A percentile compares a stretch with the other conserved stretches of the same genome.
These are phyloP conservation scores for Aspergillus glaucus DNA, from an alignment of 2,329 filamentous ascomycete species.

Conservation along the genomic window DNA sequence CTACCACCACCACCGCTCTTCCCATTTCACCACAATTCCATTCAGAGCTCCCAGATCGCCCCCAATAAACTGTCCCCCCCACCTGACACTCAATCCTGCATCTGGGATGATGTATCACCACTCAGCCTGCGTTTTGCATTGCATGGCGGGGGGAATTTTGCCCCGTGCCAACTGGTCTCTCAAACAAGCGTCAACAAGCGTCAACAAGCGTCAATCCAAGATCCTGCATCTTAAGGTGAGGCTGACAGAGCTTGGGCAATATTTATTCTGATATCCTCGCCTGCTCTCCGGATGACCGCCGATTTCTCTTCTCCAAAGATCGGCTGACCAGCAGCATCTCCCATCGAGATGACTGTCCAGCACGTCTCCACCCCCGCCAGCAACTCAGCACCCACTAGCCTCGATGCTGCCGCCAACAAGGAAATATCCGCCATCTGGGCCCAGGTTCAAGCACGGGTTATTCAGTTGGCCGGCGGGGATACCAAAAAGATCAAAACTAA, in stretches of 20 bases:
- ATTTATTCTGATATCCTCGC: no score
- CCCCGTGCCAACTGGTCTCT: not conserved
- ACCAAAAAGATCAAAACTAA: conserved; percentile 3
- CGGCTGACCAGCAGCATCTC: not conserved
- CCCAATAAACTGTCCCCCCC: not conserved
- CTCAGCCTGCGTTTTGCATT: not conserved
- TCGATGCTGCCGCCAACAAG: conserved; percentile 2
- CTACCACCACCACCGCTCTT: no score
- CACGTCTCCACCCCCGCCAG: not conserved
- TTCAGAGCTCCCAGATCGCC: not conserved
- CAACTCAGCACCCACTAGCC: not conserved
- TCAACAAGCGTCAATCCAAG: not conserved
- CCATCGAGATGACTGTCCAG: not conserved
- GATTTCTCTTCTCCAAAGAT: not conserved
- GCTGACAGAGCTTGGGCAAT: no score
- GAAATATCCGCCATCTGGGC: conserved; percentile 11
- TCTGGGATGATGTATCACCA: not conserved
- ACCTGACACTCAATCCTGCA: not conserved
- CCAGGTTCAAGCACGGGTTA: conserved; percentile 11
- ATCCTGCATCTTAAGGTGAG: not conserved
- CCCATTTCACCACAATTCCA: not conserved
- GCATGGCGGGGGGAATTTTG: not conserved
- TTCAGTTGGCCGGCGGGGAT: conserved; percentile 10
- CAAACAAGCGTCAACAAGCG: not conserved
- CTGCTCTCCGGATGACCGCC: not conserved